phyloP scores from a whole-genome alignment of 73 alveolate genomes.

The Paramecium pentaurelia region DNA sequence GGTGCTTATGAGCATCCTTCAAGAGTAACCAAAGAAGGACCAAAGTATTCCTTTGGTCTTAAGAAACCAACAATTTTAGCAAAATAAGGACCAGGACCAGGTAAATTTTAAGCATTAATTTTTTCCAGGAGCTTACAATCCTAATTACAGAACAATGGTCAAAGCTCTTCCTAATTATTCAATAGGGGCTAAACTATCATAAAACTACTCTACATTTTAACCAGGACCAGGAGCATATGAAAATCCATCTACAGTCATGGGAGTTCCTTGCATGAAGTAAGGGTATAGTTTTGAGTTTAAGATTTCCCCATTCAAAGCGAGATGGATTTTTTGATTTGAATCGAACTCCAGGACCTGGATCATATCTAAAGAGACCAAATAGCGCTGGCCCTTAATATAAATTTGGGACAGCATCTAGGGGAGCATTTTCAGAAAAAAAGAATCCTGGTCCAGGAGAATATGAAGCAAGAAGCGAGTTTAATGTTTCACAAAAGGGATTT shows the following conservation, averaged over 20 bases:
- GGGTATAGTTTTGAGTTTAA: neutral
- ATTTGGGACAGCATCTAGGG: constrained; percentile 53
- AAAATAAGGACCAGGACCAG: constrained; percentile 47
- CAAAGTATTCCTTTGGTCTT: constrained; percentile 27
- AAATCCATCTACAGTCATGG: constrained; percentile 35
- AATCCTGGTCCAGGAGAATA: constrained; percentile 62
- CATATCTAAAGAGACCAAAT: neutral
- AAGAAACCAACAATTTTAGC: neutral
- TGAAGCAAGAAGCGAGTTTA: constrained; percentile 6
- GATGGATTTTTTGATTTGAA: constrained; percentile 29
- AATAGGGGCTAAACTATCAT: neutral
- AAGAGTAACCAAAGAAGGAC: constrained; percentile 8
- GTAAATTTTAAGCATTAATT: neutral
- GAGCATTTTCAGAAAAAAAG: neutral
- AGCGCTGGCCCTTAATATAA: constrained; percentile 57
- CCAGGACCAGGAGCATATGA: constrained; percentile 63
- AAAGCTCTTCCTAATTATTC: constrained; percentile 35
- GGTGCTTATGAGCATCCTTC: constrained; percentile 47
- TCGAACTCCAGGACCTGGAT: constrained; percentile 61
- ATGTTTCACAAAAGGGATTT: neutral
- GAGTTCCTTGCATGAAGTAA: constrained; percentile 56
- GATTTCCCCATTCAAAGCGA: constrained; percentile 54
- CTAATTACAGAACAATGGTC: neutral
- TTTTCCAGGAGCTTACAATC: constrained; percentile 17
- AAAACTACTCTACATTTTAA: neutral